Conservation (phyloP, 2,329 filamentous ascomycete species). For the Aureobasidium namibiae region DNA sequence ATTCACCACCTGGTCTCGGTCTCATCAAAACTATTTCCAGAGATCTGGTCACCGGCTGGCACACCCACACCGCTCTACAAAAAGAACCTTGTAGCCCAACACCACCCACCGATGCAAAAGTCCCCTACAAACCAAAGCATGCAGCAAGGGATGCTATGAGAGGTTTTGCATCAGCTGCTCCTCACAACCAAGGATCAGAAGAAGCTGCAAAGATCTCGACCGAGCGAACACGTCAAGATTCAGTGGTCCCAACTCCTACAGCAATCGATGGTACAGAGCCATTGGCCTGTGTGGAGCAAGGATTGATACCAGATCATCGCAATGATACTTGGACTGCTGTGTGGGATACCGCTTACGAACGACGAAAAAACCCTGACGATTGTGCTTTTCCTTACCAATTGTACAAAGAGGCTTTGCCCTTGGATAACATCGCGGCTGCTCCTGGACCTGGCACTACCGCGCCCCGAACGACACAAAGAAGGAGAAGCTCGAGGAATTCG, state of each 20-base stretch:
- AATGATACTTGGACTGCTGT: neutral
- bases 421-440: too few relatives aligned
- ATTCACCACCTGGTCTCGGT: neutral
- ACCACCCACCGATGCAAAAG: neutral
- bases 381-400: neutral
- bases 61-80: neutral
- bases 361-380: neutral
- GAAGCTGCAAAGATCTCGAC: neutral
- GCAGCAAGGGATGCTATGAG: neutral
- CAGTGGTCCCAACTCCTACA: neutral
- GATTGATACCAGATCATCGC: neutral
- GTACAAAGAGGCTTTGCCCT: too few relatives aligned
- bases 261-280: neutral
- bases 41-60: neutral
- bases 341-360: conserved; percentile 2
- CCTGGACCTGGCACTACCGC: too few relatives aligned
- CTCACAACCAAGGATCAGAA: neutral
- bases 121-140: neutral
- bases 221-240: neutral
- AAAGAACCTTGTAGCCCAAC: neutral
- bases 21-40: neutral
- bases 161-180: neutral
- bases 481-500: neutral
- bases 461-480: neutral
- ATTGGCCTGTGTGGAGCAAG: neutral